Evolutionary conservation across 1,284 basidiomycete species (phyloP), one percentile per base, ranked within the genome.

Genomic region (Pascua guehoae): DNA sequence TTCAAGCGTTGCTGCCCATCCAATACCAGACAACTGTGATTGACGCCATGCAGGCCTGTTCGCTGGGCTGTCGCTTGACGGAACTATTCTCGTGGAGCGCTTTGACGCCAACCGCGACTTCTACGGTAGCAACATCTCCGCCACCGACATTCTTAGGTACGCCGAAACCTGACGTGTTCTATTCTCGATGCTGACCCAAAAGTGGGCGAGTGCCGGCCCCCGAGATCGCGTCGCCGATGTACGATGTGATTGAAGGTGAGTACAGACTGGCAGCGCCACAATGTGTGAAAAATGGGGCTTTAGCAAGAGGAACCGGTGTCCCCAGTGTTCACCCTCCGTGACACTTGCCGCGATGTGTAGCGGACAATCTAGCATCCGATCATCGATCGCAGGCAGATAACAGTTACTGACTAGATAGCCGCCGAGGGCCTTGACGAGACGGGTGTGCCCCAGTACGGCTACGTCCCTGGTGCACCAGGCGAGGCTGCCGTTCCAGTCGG

Each of bases 101-200:
- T 94, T 91, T 74, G 93, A 97, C 72, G 88, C 92, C 54, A 94
- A 94, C 73, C 84, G 86, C 53, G 91, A 93, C 37, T 98, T 98
- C 79, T 98, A 98, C 70, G 96, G 95, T 11, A 92, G 91, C 15
- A 81, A 86, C 12, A 87, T 98, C 18, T 90, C 94, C 1, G 90
- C 91, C 0, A 82, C 84, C 48, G 92, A 96, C 73, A 91, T 98
- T 63, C 84, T 98, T 18, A 83, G 65, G 72, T 74, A 60, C 60
- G 72, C 43, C 14, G 14, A 38, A 7, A 36, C 12, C n/a, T 46
- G n/a, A n/a, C n/a, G n/a, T 12, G 18, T 10, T 44, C 8, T 1
- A 15, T 41, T 32, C 17, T 16, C 18, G 10, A 12, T 18, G 11
- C 52, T 57, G 36, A 61, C 52, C 10, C 10, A 7, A 32, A 32